A percentile compares a stretch with the other conserved stretches of the same genome.
Evolutionary conservation across 2,329 filamentous ascomycete species (phyloP).

Genomic region (Colletotrichum abscissum): DNA sequence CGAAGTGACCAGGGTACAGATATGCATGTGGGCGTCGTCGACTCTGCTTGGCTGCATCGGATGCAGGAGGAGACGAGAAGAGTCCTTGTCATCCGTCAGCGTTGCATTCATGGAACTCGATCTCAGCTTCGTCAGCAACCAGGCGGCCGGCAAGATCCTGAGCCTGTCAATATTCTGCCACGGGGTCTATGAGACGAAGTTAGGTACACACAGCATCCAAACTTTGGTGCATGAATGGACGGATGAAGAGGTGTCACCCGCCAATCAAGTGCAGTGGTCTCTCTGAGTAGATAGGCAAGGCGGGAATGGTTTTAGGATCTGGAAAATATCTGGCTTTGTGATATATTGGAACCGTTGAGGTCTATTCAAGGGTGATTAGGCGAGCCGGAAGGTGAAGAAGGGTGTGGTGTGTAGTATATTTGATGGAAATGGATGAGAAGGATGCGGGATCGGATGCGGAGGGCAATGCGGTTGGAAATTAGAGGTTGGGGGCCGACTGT

Average conservation of each 20-base stretch:
- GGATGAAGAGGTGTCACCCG: background rate
- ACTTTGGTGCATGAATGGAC: background rate
- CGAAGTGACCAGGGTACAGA: background rate
- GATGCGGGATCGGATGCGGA: background rate
- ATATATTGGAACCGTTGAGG: background rate
- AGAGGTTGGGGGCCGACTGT: background rate
- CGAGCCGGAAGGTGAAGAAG: background rate
- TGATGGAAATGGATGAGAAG: background rate
- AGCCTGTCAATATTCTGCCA: conserved; percentile 3
- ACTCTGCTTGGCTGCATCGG: background rate
- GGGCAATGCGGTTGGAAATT: background rate
- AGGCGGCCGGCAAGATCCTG: conserved; percentile 11
- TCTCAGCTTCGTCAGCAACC: conserved; percentile 16
- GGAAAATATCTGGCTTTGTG: background rate
- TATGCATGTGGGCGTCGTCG: background rate
- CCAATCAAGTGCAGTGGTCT: background rate
- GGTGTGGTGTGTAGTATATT: background rate
- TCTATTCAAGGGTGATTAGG: background rate
- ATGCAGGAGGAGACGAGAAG: conserved; percentile 15
- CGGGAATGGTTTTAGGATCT: background rate
- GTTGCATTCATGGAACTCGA: conserved; percentile 10
- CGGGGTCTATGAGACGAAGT: background rate
- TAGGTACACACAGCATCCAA: background rate
- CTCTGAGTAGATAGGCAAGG: background rate
- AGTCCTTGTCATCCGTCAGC: conserved; percentile 20